A percentile compares a stretch with the other conserved stretches of the same genome.
Evolutionary conservation across 192 early-diverging fungal species (phyloP).

Genomic region (Borealophlyctis nickersoniae): DNA sequence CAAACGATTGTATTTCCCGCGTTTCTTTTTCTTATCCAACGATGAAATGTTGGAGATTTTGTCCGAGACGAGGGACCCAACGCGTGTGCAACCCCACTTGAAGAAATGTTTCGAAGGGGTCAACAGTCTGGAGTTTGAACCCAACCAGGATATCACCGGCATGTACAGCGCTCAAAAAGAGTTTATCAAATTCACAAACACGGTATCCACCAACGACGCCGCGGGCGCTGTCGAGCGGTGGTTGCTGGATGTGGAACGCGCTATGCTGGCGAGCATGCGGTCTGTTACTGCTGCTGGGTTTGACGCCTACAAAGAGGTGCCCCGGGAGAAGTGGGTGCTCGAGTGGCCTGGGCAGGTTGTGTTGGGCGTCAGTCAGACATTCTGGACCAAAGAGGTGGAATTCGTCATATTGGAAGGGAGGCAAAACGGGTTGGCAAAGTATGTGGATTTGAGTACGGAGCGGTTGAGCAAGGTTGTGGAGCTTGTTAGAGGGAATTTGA

Average conservation of each 20-base stretch:
- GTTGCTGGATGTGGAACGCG: constrained; percentile 55
- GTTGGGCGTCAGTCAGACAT: constrained; percentile 54
- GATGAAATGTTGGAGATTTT: constrained; percentile 65
- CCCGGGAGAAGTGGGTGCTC: constrained; percentile 57
- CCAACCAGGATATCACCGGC: constrained; percentile 51
- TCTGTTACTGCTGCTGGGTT: constrained; percentile 38
- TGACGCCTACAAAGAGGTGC: constrained; percentile 41
- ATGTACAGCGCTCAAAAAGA: constrained; percentile 62
- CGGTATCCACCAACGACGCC: constrained; percentile 48
- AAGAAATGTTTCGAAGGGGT: constrained; percentile 66
- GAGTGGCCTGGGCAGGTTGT: constrained; percentile 65
- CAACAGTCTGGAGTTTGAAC: constrained; percentile 56
- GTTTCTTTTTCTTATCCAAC: constrained; percentile 64
- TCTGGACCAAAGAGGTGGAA: constrained; percentile 62
- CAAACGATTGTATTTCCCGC: constrained; percentile 56
- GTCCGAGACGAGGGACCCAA: constrained; percentile 58
- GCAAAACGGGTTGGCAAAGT: constrained; percentile 46
- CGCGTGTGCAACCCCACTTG: constrained; percentile 59
- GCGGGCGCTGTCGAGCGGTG: constrained; percentile 57
- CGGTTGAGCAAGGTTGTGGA: constrained; percentile 52
- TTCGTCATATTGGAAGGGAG: constrained; percentile 43
- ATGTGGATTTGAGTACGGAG: constrained; percentile 46
- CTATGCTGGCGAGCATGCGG: constrained; percentile 50
- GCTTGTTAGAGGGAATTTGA: constrained; percentile 52
- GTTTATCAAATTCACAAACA: constrained; percentile 44